Evolutionary conservation across 2,329 filamentous ascomycete species (phyloP), one percentile per base, ranked within the genome.

Genomic region (Exophiala dermatitidis): DNA sequence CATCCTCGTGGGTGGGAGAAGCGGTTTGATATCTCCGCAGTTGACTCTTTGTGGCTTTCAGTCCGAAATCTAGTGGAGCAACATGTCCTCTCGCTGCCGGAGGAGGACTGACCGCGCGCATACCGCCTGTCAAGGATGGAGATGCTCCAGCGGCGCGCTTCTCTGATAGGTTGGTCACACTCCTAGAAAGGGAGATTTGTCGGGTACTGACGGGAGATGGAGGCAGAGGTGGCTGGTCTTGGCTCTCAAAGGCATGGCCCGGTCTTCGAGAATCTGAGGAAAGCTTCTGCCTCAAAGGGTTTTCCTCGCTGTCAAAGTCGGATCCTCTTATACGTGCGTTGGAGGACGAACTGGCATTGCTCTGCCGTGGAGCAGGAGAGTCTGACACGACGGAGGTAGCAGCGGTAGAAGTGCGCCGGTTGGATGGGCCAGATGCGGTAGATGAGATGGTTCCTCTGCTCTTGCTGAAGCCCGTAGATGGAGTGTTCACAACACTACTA

Each of bases 371-470:
- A 10, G 57, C 50, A 29, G 62, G 71, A 61, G n/a, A 68, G 68
- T 91, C 88, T 0, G 90, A 95, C n/a, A 84, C 82, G 47, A 94
- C 75, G 0, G 91, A 96, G 0, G 90, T 96, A 2, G 89, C 90
- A 4, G 90, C 88, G 1, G 90, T 95, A 0, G 91, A 96, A 51
- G 82, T 84, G 30, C 88, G 83, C 29, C 81, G 80, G 37, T 83
- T 78, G 0, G 82, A 83, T 4, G 82, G 85, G 3, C 75, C 78
- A 3, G 89, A 93, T 4, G 83, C 85, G 0, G 88, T 94, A 0
- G 91, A 96, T 1, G 86, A 93, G n/a, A 74, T 74, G 0, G 90
- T 95, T 60, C 90, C 89, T 29, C 90, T 79, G 60, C 91, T 88
- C 57, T 80, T 80, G 62, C 85, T 85, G 65, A 85, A 90, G 19